These are phyloP conservation scores for Rhodotorula sphaerocarpa DNA, from an alignment of 768 basidiomycete genomes.

Conservation along the genomic window DNA sequence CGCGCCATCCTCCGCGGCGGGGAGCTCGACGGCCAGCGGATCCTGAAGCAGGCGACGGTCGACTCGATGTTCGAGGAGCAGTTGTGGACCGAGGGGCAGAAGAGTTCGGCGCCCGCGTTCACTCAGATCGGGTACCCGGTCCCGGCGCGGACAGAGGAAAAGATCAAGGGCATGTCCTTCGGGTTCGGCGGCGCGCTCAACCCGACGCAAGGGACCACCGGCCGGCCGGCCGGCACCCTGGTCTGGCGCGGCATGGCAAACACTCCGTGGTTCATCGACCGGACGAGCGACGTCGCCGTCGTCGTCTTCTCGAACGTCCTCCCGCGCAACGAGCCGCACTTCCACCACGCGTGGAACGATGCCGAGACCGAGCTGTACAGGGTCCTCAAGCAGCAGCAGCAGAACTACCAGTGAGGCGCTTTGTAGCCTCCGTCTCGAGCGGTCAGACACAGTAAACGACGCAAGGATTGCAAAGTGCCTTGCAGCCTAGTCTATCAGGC, in stretches of 20 bases:
- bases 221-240: not conserved
- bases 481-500: constrained; percentile 8
- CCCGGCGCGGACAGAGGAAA: not conserved
- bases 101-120: not conserved
- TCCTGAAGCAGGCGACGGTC: constrained; percentile 19
- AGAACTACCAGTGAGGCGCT: too few species aligned
- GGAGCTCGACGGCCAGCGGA: not conserved
- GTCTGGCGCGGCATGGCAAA: constrained; percentile 22
- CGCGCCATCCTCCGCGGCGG: constrained; percentile 36
- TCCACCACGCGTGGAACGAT: not conserved
- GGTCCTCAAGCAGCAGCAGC: not conserved
- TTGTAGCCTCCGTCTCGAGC: too few species aligned
- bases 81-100: not conserved
- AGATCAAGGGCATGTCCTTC: not conserved
- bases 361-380: not conserved
- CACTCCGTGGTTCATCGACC: constrained; percentile 17
- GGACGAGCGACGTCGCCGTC: not conserved
- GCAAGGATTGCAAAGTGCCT: too few species aligned
- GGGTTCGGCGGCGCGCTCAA: constrained; percentile 17
- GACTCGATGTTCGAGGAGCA: constrained; percentile 20
- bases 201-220: not conserved
- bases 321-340: not conserved
- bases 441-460: too few species aligned
- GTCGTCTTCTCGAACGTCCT: not conserved
- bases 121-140: not conserved